A percentile compares a stretch with the other conserved stretches of the same genome.
These are phyloP conservation scores for Aschersonia sp. DNA, from an alignment of 2,329 filamentous ascomycete species.

Conservation along the genomic window DNA sequence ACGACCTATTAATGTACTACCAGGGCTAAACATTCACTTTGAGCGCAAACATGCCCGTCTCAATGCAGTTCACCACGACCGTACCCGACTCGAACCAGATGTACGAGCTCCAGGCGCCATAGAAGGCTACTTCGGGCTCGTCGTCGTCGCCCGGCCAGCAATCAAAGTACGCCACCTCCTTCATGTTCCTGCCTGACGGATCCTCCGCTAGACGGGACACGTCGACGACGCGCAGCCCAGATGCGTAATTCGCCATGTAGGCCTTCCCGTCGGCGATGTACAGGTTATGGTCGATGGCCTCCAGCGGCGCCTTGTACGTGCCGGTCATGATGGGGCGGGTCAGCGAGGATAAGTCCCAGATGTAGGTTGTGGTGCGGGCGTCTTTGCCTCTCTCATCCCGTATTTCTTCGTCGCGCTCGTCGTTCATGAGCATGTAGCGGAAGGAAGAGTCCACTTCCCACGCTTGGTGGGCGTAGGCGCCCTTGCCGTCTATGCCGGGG, in stretches of 20 bases:
- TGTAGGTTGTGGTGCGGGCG: conserved; percentile 32
- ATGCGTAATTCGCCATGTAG: conserved; percentile 32
- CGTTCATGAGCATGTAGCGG: conserved; percentile 32
- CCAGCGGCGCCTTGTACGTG: conserved; percentile 21
- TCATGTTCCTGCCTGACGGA: conserved; percentile 22
- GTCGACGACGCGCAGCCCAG: conserved; percentile 26
- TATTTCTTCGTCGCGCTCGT: conserved; percentile 36
- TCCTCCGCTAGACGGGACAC: conserved; percentile 16
- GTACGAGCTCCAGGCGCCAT: conserved; percentile 31
- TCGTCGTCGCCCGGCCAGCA: conserved; percentile 30
- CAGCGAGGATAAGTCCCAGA: conserved; percentile 29
- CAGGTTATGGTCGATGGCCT: conserved; percentile 30
- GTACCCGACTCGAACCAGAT: conserved; percentile 29
- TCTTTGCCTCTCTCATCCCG: conserved; percentile 19
- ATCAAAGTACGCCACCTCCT: conserved; percentile 31
- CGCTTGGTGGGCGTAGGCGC: conserved; percentile 41
- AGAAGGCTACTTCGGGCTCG: conserved; percentile 16
- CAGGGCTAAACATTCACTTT: conserved; percentile 7
- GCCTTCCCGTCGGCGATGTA: conserved; percentile 24
- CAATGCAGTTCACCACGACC: conserved; percentile 33
- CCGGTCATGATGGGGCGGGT: conserved; percentile 23
- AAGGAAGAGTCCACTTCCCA: conserved; percentile 29
- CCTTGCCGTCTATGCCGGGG: conserved; percentile 21
- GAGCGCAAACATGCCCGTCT: conserved; percentile 30
- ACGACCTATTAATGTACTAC: too few relatives aligned